Evolutionary conservation across 352 stramenopile species (phyloP).

Genomic region (Salisapilia sapeloensis): DNA sequence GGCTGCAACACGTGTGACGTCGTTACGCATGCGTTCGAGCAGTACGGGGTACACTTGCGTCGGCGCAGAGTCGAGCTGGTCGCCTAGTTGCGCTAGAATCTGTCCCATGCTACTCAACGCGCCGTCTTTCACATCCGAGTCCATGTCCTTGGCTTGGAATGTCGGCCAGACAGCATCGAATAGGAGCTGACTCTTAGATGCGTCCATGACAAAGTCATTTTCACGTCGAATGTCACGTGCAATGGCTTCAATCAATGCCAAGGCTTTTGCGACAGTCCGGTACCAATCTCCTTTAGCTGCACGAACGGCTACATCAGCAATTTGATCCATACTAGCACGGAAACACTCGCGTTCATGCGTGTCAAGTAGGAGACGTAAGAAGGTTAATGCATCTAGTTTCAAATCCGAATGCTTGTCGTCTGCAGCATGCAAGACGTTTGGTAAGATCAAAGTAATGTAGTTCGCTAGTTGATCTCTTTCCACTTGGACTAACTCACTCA

Average conservation of each 20-base stretch:
- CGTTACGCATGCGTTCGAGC: conserved; percentile 94
- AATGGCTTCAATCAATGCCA: conserved; percentile 86
- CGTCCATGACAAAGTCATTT: conserved; percentile 13
- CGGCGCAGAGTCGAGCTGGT: conserved; percentile 65
- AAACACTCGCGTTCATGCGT: conserved; percentile 77
- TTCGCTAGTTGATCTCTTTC: conserved; percentile 51
- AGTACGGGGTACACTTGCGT: conserved; percentile 83
- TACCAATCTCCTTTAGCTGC: conserved; percentile 95
- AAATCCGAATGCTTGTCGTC: conserved; percentile 88
- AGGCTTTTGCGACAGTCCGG: conserved; percentile 93
- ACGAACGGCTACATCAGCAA: conserved; percentile 80
- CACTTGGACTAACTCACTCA: conserved; percentile 73
- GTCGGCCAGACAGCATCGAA: conserved; percentile 88
- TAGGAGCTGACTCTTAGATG: conserved; percentile 59
- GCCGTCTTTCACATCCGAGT: conserved; percentile 99
- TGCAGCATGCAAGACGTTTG: conserved; percentile 72
- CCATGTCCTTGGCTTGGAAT: conserved; percentile 93
- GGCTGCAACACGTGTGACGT: conserved; percentile 93
- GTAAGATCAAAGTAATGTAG: conserved; percentile 57
- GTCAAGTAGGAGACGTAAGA: conserved; percentile 87
- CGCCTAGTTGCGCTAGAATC: conserved; percentile 67
- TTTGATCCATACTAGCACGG: conserved; percentile 44
- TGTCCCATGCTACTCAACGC: conserved; percentile 85
- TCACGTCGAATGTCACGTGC: conserved; percentile 61
- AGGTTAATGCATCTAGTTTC: conserved; percentile 90